Conservation (phyloP, 257 asterid species). For the Nicotiana paniculata region DNA sequence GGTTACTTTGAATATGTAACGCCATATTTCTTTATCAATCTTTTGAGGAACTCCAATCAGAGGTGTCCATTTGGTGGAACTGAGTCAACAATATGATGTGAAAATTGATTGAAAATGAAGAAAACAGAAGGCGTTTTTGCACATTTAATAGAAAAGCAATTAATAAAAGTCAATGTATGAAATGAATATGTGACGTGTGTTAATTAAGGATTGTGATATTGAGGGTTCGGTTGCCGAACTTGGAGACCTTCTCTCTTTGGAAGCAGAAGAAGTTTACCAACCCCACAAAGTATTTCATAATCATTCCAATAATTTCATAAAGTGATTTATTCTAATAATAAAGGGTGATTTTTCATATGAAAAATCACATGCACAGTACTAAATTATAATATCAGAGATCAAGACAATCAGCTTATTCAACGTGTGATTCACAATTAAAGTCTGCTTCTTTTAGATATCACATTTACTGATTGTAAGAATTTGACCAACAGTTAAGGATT, state of each 20-base stretch:
- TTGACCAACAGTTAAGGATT: background rate
- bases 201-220: background rate
- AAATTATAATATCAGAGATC: no score
- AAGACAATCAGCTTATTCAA: background rate
- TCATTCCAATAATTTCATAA: background rate
- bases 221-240: background rate
- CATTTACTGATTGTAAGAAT: background rate
- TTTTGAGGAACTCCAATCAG: background rate
- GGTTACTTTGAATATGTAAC: background rate
- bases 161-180: background rate
- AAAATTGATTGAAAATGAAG: background rate
- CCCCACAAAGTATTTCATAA: background rate
- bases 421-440: no score
- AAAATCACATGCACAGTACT: no score
- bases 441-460: no score
- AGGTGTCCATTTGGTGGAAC: slow-evolving; percentile 13
- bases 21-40: background rate
- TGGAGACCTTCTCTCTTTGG: background rate
- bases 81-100: slow-evolving; percentile 8
- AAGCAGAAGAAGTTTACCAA: no score
- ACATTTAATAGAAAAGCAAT: background rate
- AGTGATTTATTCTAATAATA: background rate
- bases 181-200: background rate
- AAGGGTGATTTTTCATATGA: no score
- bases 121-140: background rate